These are phyloP conservation scores for Raphanus sativus DNA, from an alignment of 345 rosid genomes.

Conservation along the genomic window DNA sequence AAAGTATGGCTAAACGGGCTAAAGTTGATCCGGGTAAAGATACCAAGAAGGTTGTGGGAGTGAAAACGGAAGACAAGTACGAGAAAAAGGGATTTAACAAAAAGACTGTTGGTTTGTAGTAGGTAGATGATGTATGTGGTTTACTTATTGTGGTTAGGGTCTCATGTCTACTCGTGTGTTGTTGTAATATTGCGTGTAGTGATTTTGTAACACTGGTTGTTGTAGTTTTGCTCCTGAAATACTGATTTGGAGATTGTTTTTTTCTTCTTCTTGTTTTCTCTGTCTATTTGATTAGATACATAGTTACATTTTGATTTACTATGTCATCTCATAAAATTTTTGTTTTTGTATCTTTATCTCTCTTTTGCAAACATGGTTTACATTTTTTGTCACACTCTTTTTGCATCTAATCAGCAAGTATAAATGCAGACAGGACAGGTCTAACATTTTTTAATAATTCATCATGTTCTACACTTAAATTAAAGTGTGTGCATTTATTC, in stretches of 20 bases:
- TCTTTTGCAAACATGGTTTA: background rate
- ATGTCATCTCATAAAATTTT: background rate
- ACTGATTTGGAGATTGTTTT: background rate
- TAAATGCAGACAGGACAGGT: background rate
- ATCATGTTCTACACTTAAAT: too few relatives aligned
- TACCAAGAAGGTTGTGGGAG: conserved; percentile 18
- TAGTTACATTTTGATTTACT: background rate
- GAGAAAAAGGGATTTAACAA: conserved; percentile 15
- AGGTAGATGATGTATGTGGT: background rate
- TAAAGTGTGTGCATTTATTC: too few relatives aligned
- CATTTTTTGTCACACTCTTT: background rate
- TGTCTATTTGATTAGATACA: background rate
- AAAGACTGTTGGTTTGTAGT: conserved; percentile 21
- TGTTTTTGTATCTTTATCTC: background rate
- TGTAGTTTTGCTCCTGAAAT: conserved; percentile 23
- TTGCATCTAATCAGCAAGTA: background rate
- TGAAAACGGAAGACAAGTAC: conserved; percentile 16
- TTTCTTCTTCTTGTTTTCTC: background rate
- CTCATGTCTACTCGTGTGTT: conserved; percentile 8
- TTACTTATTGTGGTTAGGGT: conserved; percentile 20
- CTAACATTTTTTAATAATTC: too few relatives aligned
- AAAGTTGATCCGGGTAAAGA: conserved; percentile 20
- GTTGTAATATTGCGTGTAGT: conserved; percentile 31
- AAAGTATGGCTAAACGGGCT: conserved; percentile 23
- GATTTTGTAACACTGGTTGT: background rate